Percentiles rank a stretch among this genome's conserved stretches.
Evolutionary conservation across 495 filamentous ascomycete genomes (phyloP).

Genomic region (Opeltia flavorubescens): DNA sequence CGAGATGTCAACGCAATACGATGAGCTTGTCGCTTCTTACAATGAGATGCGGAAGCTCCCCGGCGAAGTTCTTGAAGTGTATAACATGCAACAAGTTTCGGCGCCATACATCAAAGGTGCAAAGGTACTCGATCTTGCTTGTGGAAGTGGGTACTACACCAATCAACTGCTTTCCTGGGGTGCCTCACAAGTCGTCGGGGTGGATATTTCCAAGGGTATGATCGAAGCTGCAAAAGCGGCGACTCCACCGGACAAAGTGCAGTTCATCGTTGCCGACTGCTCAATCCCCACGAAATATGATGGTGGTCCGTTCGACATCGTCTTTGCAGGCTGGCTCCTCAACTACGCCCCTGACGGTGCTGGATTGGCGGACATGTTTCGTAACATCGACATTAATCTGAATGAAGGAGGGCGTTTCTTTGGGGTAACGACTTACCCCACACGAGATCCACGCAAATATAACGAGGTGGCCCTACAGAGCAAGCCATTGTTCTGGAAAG

Average conservation of each 20-base stretch:
- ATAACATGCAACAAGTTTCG: conserved; percentile 13
- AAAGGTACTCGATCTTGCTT: conserved; percentile 21
- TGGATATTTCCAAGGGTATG: conserved; percentile 23
- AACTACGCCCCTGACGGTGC: conserved; percentile 22
- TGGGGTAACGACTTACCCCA: conserved; percentile 17
- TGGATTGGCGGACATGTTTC: conserved; percentile 21
- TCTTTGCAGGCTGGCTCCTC: conserved; percentile 25
- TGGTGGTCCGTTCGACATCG: conserved; percentile 25
- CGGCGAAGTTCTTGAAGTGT: conserved; percentile 8
- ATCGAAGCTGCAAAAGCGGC: conserved; percentile 13
- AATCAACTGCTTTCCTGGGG: conserved; percentile 15
- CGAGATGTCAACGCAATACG: conserved; percentile 15
- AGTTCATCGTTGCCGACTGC: conserved; percentile 16
- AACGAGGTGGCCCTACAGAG: background rate
- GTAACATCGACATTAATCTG: conserved; percentile 23
- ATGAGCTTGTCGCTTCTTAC: conserved; percentile 12
- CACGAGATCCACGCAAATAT: conserved; percentile 6
- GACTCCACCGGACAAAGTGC: background rate
- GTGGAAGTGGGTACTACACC: conserved; percentile 18
- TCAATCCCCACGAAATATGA: conserved; percentile 6
- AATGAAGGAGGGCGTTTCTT: conserved; percentile 22
- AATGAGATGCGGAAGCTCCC: conserved; percentile 9
- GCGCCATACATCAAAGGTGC: conserved; percentile 11
- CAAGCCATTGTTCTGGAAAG: background rate
- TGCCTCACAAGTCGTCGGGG: conserved; percentile 19